Percentiles rank a stretch among this genome's conserved stretches.
Evolutionary conservation across 495 filamentous ascomycete species (phyloP).

Genomic region (Neurospora sp.): DNA sequence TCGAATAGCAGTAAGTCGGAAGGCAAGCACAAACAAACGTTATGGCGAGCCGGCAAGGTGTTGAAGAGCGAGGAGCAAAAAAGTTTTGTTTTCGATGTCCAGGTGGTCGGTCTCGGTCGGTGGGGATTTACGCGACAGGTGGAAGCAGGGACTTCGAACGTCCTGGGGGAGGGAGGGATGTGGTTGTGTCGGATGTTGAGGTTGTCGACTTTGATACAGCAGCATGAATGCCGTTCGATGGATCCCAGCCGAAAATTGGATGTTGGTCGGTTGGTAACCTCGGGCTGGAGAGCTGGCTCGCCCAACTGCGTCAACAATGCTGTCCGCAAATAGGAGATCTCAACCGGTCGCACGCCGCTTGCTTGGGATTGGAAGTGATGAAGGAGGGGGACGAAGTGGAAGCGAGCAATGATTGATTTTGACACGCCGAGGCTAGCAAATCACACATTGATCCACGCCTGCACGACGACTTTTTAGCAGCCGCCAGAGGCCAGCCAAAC

Average conservation of each 20-base stretch:
- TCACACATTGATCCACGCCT: constrained; percentile 12
- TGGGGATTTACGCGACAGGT: not conserved
- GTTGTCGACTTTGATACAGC: not conserved
- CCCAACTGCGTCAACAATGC: not conserved
- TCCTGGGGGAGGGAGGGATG: not conserved
- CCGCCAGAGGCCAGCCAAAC: not conserved
- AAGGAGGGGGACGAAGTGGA: constrained; percentile 8
- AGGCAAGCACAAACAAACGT: not conserved
- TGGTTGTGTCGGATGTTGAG: not conserved
- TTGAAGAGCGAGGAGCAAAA: not conserved
- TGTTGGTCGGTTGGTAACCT: not conserved
- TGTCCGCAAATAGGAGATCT: not conserved
- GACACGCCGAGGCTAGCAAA: constrained; percentile 23
- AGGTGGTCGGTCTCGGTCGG: not conserved
- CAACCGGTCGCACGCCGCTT: not conserved
- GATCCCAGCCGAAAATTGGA: not conserved
- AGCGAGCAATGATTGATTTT: constrained; percentile 10
- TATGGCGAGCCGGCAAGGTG: not conserved
- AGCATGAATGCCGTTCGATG: not conserved
- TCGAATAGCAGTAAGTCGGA: not conserved
- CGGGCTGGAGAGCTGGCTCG: not conserved
- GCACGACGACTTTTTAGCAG: not conserved
- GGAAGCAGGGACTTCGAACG: not conserved
- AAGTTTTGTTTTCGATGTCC: not conserved
- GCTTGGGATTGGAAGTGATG: constrained; percentile 8